A percentile compares a stretch with the other conserved stretches of the same genome.
Conservation (phyloP, 2,329 filamentous ascomycete species). For the Berkeleyomyces basicola region DNA sequence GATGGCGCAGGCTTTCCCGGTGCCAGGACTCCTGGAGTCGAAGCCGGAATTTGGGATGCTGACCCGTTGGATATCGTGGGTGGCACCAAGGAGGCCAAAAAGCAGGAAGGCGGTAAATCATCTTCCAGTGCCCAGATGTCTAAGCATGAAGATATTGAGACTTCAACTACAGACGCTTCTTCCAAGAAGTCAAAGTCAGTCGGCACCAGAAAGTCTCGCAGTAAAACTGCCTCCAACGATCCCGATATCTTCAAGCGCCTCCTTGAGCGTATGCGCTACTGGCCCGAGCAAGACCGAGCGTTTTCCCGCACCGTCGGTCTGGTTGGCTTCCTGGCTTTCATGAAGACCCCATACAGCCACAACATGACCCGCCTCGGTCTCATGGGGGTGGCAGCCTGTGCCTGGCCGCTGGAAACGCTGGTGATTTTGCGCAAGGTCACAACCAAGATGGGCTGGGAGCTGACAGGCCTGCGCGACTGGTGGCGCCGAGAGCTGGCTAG, state of each 20-base stretch:
- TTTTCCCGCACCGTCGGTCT: conserved; percentile 12
- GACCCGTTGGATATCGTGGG: conserved; percentile 8
- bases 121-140: background rate
- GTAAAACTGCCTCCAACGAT: background rate
- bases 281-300: conserved; percentile 10
- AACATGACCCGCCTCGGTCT: conserved; percentile 6
- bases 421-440: conserved; percentile 6
- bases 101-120: background rate
- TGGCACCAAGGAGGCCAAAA: background rate
- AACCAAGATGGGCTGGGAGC: conserved; percentile 11
- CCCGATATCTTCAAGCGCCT: conserved; percentile 3
- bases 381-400: conserved; percentile 1
- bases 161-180: background rate
- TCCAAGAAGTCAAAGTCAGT: background rate
- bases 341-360: conserved; percentile 7
- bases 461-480: conserved; percentile 3
- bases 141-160: background rate
- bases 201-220: background rate
- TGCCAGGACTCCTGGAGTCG: background rate
- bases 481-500: conserved; percentile 8
- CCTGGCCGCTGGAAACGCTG: conserved; percentile 11
- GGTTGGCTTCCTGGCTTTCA: conserved; percentile 8
- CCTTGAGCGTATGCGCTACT: background rate
- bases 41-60: conserved; percentile 12
- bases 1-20: background rate